phyloP scores from a whole-genome alignment of 2,329 filamentous ascomycete genomes.

The Cladophialophora exuberans region DNA sequence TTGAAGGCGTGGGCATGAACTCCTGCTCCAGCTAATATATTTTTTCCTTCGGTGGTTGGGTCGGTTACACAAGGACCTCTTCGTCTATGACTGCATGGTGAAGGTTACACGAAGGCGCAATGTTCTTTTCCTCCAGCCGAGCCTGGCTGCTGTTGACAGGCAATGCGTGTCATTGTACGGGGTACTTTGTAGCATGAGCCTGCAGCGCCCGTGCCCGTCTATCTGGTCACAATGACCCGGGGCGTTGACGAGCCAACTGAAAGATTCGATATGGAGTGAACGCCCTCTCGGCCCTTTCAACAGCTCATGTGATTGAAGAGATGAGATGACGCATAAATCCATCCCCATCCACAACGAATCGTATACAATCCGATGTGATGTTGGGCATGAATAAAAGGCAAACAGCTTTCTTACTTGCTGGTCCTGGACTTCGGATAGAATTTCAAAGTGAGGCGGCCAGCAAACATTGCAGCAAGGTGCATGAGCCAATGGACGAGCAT shows the following conservation, averaged over 20 bases:
- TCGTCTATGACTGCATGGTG: neutral
- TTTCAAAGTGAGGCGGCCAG: slow-evolving; percentile 27
- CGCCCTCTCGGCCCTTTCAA: neutral
- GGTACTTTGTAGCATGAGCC: neutral
- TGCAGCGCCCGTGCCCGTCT: neutral
- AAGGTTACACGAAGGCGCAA: slow-evolving; percentile 12
- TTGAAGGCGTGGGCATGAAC: slow-evolving; percentile 4
- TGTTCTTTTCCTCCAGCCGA: slow-evolving; percentile 7
- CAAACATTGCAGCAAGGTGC: neutral
- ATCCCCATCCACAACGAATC: neutral
- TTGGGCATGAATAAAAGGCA: slow-evolving; percentile 23
- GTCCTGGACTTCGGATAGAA: too few relatives aligned
- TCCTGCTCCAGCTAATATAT: slow-evolving; percentile 11
- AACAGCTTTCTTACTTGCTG: slow-evolving; percentile 9
- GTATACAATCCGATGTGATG: neutral
- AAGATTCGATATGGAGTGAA: neutral
- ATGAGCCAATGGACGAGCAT: slow-evolving; percentile 14
- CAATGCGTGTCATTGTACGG: slow-evolving; percentile 14
- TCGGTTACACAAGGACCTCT: slow-evolving; percentile 2
- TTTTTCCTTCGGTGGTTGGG: neutral
- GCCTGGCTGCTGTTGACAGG: neutral
- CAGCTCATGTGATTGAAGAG: slow-evolving; percentile 10
- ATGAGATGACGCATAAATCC: neutral
- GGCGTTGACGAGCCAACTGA: slow-evolving; percentile 6
- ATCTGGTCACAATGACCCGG: neutral